Evolutionary conservation across 2,329 filamentous ascomycete genomes (phyloP), one percentile per base, ranked within the genome.

Genomic region (Fusarium brachygibbosum): DNA sequence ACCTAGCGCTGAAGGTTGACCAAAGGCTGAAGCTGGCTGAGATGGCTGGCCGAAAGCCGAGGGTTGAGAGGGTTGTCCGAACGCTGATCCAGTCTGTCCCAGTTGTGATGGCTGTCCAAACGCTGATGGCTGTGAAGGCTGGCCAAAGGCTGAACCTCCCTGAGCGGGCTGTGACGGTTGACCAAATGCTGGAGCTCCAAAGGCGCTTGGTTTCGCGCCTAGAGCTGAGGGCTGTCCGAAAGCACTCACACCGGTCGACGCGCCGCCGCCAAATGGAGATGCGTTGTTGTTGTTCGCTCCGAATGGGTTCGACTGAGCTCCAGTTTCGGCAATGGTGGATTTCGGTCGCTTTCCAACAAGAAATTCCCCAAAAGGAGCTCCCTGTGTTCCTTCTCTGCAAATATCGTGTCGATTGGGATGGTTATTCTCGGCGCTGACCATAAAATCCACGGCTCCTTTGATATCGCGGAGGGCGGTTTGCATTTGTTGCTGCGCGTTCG

Each of bases 361-460:
- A 64, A 87, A 87, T 48, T 80, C 76, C 45, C 83, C 82, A 58
- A 80, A 82, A 0, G 81, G 80, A 10, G 79, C 79, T n/a, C 80
- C 78, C n/a, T 81, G 78, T 1, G 75, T 82, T 46, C 79, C 80
- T 68, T 83, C 80, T 57, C 84, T 81, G 77, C 86, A 87, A 21
- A 90, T 83, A 69, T 94, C 91, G 53, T 86, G 82, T 40, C 93
- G 86, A 75, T 96, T 97, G 2, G 93, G 93, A 73, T 93, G 92
- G 40, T 88, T 87, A 54, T 92, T 88, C 55, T 86, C 87, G 23
- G 86, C 88, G 7, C 88, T 85, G 12, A 90, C 75, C 16, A 96
- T 81, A 75, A 90, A 96, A 56, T 89, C 85, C 44, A 92, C 84
- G 2, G 94, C 94, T 4, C 90, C 92, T 63, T 91, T 85, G 12